A percentile compares a stretch with the other conserved stretches of the same genome.
Conservation (phyloP, 208 protist genomes). For the Wallacemonas sp. region DNA sequence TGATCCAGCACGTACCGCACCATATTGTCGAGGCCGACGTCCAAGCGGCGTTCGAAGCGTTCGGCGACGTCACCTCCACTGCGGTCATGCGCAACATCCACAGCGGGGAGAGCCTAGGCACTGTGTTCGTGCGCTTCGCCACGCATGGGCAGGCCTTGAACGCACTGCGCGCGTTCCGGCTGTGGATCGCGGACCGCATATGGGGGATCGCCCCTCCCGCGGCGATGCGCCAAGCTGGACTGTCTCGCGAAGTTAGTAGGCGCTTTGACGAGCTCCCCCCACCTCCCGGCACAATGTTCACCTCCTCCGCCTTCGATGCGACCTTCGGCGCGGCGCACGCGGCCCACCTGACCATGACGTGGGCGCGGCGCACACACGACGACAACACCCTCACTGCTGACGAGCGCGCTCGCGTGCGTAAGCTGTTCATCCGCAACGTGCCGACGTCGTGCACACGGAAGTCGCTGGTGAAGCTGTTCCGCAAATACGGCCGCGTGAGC, state of each 20-base stretch:
- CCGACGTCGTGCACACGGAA: slow-evolving; percentile 46
- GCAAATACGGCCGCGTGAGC: slow-evolving; percentile 38
- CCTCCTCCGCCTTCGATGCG: slow-evolving; percentile 3
- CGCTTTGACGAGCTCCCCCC: too few relatives aligned
- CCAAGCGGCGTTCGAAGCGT: slow-evolving; percentile 34
- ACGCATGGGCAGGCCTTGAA: slow-evolving; percentile 22
- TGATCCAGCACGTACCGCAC: slow-evolving; percentile 46
- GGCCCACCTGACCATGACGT: slow-evolving; percentile 54
- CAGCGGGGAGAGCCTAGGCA: slow-evolving; percentile 67
- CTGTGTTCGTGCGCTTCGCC: slow-evolving; percentile 74
- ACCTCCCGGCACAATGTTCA: neutral
- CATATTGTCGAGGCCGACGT: slow-evolving; percentile 36
- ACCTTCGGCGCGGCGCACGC: slow-evolving; percentile 12
- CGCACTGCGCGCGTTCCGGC: slow-evolving; percentile 12
- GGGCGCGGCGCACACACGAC: slow-evolving; percentile 71
- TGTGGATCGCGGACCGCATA: neutral
- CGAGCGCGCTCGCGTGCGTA: slow-evolving; percentile 50
- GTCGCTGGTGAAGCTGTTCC: slow-evolving; percentile 43
- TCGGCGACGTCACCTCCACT: slow-evolving; percentile 52
- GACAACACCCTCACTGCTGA: slow-evolving; percentile 48
- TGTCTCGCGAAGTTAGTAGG: too few relatives aligned
- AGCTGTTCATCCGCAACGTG: slow-evolving; percentile 88
- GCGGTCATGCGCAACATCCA: slow-evolving; percentile 78
- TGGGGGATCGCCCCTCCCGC: neutral
- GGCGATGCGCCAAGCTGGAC: too few relatives aligned